Evolutionary conservation across 2,329 filamentous ascomycete genomes (phyloP), one percentile per base, ranked within the genome.

Genomic region (Thermomyces lanuginosus): DNA sequence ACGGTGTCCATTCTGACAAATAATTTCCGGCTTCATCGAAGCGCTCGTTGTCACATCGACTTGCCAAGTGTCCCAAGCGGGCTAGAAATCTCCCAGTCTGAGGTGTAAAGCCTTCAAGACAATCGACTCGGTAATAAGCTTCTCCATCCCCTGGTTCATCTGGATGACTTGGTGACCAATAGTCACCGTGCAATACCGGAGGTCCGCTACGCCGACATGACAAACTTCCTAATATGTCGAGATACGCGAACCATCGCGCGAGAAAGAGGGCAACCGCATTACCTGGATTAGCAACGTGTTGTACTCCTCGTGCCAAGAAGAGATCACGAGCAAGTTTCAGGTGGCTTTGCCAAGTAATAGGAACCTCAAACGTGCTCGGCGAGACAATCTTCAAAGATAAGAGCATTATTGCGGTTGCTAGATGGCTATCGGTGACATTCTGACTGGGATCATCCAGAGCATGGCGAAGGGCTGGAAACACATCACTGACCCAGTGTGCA

Each of bases 361-460:
- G 64, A n/a, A 80, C 73, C 28, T 77, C 79, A 43, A 89, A 86
- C 0, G 77, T 76, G 30, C 74, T 76, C 0, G 81, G 81, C 0
- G 76, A 82, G 26, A 89, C 74, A 30, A 89, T 86, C 43, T 89
- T 79, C 11, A 89, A 60, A 1, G 79, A 84, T 1, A 79, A 70
- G 23, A 91, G 65, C 76, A 89, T 83, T 35, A 91, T 83, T 5
- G 80, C 76, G 0, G 79, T 81, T 1, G 80, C 79, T 2, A 91
- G 61, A 29, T 76, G 79, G 9, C 70, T 69, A 38, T 82, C 73
- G 1, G 76, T 75, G 7, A 82, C 71, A 21, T 70, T 67, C 34
- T 67, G 61, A 20, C 62, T 60, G 1, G 66, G 62, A 28, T 72
- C 64, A 32, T 66, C 61, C 12, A 89, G 60, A 1, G 77, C 72